Conservation (phyloP, 495 filamentous ascomycete species). For the Halenospora varia region DNA sequence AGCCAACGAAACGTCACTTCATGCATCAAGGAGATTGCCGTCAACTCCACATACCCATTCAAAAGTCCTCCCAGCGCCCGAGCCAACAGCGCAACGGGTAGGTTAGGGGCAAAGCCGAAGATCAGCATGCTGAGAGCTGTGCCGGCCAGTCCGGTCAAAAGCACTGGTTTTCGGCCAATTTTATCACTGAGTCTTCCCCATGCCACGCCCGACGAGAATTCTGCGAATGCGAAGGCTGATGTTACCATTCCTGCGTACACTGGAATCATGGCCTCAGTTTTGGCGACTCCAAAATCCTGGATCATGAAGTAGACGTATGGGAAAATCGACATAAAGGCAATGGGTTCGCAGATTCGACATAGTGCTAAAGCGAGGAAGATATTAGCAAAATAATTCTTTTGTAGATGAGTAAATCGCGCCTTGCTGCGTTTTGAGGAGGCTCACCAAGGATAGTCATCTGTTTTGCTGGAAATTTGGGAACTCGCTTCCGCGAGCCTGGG, state of each 20-base stretch:
- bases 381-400: background rate
- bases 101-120: constrained; percentile 84
- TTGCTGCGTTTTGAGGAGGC: constrained; percentile 19
- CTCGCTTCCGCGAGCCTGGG: constrained; percentile 16
- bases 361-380: constrained; percentile 69
- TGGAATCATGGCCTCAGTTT: constrained; percentile 74
- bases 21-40: background rate
- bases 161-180: constrained; percentile 87
- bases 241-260: constrained; percentile 96
- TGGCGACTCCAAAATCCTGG: constrained; percentile 71
- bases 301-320: constrained; percentile 99
- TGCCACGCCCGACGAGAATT: constrained; percentile 55
- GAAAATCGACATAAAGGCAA: constrained; percentile 99
- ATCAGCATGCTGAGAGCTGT: constrained; percentile 88
- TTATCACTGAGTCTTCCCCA: constrained; percentile 92
- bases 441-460: constrained; percentile 74
- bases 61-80: constrained; percentile 85
- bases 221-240: constrained; percentile 92
- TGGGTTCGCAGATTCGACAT: constrained; percentile 95
- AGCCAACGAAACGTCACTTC: background rate
- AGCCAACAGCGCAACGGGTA: constrained; percentile 78
- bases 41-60: constrained; percentile 68
- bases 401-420: too few species aligned
- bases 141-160: constrained; percentile 80
- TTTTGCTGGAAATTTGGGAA: constrained; percentile 43